Evolutionary conservation across 228 moss, liverwort and hornwort genomes (phyloP).

Genomic region (Sphagnum fallax): DNA sequence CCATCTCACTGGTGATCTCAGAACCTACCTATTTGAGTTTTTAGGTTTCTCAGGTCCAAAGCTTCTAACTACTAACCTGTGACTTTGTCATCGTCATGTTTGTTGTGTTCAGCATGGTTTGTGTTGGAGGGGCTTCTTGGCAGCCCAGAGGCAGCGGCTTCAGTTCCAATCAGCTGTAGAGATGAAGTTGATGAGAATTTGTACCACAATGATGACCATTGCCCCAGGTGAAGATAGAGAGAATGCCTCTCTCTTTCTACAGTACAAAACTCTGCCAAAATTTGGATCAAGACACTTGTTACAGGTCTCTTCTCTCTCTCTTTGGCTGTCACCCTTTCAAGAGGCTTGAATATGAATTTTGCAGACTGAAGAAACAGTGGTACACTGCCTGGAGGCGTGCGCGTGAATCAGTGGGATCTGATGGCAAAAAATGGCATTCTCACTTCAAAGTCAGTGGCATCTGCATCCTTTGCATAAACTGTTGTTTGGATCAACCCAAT

Average conservation of each 20-base stretch:
- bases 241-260: slow-evolving; percentile 2
- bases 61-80: no score
- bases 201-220: slow-evolving; percentile 33
- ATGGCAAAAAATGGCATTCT: slow-evolving; percentile 30
- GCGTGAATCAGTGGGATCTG: slow-evolving; percentile 11
- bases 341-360: background rate
- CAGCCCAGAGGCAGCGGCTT: slow-evolving; percentile 26
- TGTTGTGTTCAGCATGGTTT: slow-evolving; percentile 36
- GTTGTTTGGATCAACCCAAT: background rate
- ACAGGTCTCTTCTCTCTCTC: background rate
- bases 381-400: slow-evolving; percentile 17
- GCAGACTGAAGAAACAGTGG: slow-evolving; percentile 31
- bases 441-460: slow-evolving; percentile 11
- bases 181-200: slow-evolving; percentile 41
- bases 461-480: no score
- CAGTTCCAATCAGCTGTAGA: slow-evolving; percentile 34
- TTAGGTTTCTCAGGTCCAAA: no score
- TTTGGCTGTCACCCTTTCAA: background rate
- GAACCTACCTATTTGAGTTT: no score
- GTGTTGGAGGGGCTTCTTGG: slow-evolving; percentile 44
- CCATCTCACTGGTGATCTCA: slow-evolving; percentile 29
- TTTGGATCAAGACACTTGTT: background rate
- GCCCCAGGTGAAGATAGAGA: slow-evolving; percentile 19
- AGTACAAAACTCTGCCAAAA: background rate
- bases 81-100: no score